Evolutionary conservation across 2,329 filamentous ascomycete genomes (phyloP), one percentile per base, ranked within the genome.

Genomic region (Aureobasidium sp.): DNA sequence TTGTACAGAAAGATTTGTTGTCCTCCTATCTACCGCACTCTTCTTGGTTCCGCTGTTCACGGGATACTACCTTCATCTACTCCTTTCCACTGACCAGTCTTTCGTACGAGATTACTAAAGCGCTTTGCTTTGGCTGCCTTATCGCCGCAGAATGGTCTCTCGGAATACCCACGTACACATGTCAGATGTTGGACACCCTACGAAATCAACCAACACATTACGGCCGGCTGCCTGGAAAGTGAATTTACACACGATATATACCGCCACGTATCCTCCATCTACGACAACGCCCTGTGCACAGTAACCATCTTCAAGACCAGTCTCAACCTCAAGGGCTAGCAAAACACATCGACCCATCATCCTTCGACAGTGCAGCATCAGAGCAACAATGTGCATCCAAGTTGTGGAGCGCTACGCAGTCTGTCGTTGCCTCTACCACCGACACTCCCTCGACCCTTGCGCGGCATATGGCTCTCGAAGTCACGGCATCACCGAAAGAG

Each of bases 351-450:
- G 21, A 21, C 25, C 15, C 25, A 13, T 7, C 15, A 42, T 29
- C 37, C 17, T 10, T 8, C 37, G 7, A 53, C 8, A 15, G 17
- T 15, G 8, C 10, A 40, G 17, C 27, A 46, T n/a, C 15, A 27
- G 27, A 46, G 23, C 43, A 29, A 49, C n/a, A 43, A 95, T 96
- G 91, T 96, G 91, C 71, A 92, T 90, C 70, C 89, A 92, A 76
- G 76, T 96, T 64, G 79, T 93, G 68, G 91, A 96, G 74, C 81
- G 89, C 35, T 96, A 91, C 78, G 86, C 90, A 60, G 89, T 87
- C 60, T 96, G 91, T 80, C 83, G 85, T 65, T 96, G 91, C 75
- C 81, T 93, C 67, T 95, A 96, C 79, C 90, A 93, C 78, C 82
- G 87, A 69, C 92, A 96, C 73, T 85, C 89, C 50, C 81, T 96